Evolutionary conservation across 371 early-diverging fungal species (phyloP), one percentile per base, ranked within the genome.

Genomic region (Syncephalastrum sp.): DNA sequence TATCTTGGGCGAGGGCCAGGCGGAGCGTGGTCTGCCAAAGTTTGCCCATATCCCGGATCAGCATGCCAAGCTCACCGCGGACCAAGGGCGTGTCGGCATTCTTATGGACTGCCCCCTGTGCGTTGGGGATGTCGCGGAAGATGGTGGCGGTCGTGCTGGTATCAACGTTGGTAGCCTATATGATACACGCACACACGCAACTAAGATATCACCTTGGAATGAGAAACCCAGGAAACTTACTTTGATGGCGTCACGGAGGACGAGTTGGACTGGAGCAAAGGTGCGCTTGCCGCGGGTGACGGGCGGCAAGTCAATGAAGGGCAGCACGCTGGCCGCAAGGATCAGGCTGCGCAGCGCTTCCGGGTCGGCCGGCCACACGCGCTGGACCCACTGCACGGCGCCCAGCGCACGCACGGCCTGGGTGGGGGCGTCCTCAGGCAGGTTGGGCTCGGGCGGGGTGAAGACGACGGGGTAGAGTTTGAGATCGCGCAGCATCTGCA

Each of bases 21-120:
- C 87, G 63, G n/a, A 90, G 61, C 0, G 86, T 83, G 6, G 79
- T 69, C 14, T 67, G 60, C 93, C 93, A 93, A 25, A 85, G 72
- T 19, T 44, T 53, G 0, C 75, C 79, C 44, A 83, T 61, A 19
- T 82, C 77, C 17, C 85, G 78, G 45, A 86, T 83, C 3, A 79
- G 33, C 71, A 79, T 74, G 15, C 82, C 81, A 15, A 81, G 51
- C 24, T 75, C 65, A 8, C 64, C 57, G 48, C 81, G 69, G 25
- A 8, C 38, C 10, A 33, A 12, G 10, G 38, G 10, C 2, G 33
- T 19, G 8, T 57, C n/a, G 14, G 29, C 19, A 54, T 81, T 65
- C 59, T 44, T 3, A 55, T 50, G 42, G 10, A 61, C 72, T 5
- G 69, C 59, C 17, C 47, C 47, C 13, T 54, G 45, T 15, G 76